Evolutionary conservation across 2,329 filamentous ascomycete genomes (phyloP).

Genomic region (Aspergillus neotritici): DNA sequence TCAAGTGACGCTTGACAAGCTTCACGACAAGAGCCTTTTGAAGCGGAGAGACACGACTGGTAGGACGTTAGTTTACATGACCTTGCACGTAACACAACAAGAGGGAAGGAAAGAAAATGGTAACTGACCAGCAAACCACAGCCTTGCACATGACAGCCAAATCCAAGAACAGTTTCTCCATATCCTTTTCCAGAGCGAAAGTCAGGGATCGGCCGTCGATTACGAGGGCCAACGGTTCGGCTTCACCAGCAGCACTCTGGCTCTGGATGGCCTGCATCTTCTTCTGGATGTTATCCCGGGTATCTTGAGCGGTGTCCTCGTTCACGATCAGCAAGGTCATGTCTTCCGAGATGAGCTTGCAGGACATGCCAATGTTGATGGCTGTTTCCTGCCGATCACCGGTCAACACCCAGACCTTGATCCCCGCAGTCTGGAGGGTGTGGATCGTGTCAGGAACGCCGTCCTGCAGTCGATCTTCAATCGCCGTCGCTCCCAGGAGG

Average conservation of each 20-base stretch:
- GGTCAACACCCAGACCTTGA: constrained; percentile 98
- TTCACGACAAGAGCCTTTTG: constrained; percentile 98
- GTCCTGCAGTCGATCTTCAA: constrained; percentile 94
- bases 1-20: constrained; percentile 89
- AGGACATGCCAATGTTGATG: constrained; percentile 99
- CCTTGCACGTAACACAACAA: neutral
- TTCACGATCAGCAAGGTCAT: constrained; percentile 98
- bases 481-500: constrained; percentile 89
- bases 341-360: constrained; percentile 95
- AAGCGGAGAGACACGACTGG: constrained; percentile 84
- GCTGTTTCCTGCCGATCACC: constrained; percentile 97
- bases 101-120: neutral
- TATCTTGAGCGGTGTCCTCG: constrained; percentile 73
- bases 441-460: constrained; percentile 98
- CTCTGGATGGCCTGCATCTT: constrained; percentile 86
- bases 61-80: constrained; percentile 7
- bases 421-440: constrained; percentile 90
- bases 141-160: constrained; percentile 94
- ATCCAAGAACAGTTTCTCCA: constrained; percentile 90
- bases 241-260: constrained; percentile 59
- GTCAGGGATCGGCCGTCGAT: constrained; percentile 97
- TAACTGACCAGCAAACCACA: constrained; percentile 73
- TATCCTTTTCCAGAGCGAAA: constrained; percentile 83
- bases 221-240: constrained; percentile 81
- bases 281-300: constrained; percentile 83